Percentiles rank a stretch among this genome's conserved stretches.
phyloP scores from a whole-genome alignment of 2,329 filamentous ascomycete genomes.

The Penicillium sp. region DNA sequence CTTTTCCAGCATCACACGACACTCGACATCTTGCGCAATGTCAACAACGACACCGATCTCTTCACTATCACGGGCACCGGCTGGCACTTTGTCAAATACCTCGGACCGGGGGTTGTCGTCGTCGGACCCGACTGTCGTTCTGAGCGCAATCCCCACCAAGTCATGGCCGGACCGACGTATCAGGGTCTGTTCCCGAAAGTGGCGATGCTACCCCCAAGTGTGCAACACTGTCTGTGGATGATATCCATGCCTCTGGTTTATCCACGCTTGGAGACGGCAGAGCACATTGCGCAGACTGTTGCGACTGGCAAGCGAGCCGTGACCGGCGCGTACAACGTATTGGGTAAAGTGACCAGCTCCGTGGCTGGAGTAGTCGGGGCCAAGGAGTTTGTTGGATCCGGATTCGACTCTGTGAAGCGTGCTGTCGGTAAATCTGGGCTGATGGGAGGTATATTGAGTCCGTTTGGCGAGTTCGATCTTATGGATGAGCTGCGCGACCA shows the following conservation, averaged over 20 bases:
- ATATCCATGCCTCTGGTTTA: conserved; percentile 86
- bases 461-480: conserved; percentile 92
- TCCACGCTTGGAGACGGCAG: conserved; percentile 82
- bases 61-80: conserved; percentile 97
- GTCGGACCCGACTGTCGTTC: conserved; percentile 88
- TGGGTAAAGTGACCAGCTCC: conserved; percentile 90
- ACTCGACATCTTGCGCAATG: conserved; percentile 82
- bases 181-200: conserved; percentile 96
- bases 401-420: conserved; percentile 92
- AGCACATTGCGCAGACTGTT: conserved; percentile 84
- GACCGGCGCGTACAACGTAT: conserved; percentile 90
- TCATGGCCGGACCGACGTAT: conserved; percentile 93
- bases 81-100: conserved; percentile 97
- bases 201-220: conserved; percentile 78
- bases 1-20: conserved; percentile 98
- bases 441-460: conserved; percentile 92
- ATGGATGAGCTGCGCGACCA: conserved; percentile 91
- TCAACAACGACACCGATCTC: conserved; percentile 79
- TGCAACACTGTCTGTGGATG: conserved; percentile 98
- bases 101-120: conserved; percentile 84
- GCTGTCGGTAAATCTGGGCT: conserved; percentile 91
- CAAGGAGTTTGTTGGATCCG: conserved; percentile 84
- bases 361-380: conserved; percentile 93
- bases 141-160: conserved; percentile 81
- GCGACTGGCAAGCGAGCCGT: conserved; percentile 94